A percentile compares a stretch with the other conserved stretches of the same genome.
Conservation (phyloP, 1,139 yeast species). For the Candida sp. region DNA sequence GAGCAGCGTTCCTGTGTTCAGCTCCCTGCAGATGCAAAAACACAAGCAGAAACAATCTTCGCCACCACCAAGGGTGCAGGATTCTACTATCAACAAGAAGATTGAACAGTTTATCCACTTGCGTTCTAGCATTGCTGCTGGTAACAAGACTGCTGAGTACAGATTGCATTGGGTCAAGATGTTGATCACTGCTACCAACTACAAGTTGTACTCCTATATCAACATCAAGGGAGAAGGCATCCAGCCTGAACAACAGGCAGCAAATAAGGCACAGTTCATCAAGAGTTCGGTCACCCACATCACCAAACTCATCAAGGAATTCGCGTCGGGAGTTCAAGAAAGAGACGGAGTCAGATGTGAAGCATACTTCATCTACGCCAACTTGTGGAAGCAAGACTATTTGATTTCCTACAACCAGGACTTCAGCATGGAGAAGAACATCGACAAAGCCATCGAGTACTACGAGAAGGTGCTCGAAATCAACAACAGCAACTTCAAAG, state of each 20-base stretch:
- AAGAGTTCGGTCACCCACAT: slow-evolving; percentile 47
- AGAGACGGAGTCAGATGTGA: slow-evolving; percentile 30
- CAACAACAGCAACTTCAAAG: slow-evolving; percentile 37
- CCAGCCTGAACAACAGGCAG: slow-evolving; percentile 31
- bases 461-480: slow-evolving; percentile 37
- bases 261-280: slow-evolving; percentile 40
- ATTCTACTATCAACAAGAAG: slow-evolving; percentile 30
- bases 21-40: slow-evolving; percentile 1
- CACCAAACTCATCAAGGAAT: slow-evolving; percentile 40
- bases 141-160: slow-evolving; percentile 48
- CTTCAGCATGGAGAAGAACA: slow-evolving; percentile 38
- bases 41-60: slow-evolving; percentile 1
- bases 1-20: slow-evolving; percentile 3
- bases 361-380: slow-evolving; percentile 42
- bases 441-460: slow-evolving; percentile 33
- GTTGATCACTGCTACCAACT: slow-evolving; percentile 47
- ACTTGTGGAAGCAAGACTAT: slow-evolving; percentile 43
- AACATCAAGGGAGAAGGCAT: slow-evolving; percentile 50
- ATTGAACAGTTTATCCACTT: slow-evolving; percentile 40
- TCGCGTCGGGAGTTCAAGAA: slow-evolving; percentile 26
- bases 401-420: slow-evolving; percentile 36
- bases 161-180: slow-evolving; percentile 50
- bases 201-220: slow-evolving; percentile 43
- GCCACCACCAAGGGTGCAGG: slow-evolving; percentile 17
- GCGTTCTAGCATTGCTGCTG: slow-evolving; percentile 43